These are phyloP conservation scores for Trichoderma afroharzianum DNA, from an alignment of 2,329 filamentous ascomycete species.

Conservation along the genomic window DNA sequence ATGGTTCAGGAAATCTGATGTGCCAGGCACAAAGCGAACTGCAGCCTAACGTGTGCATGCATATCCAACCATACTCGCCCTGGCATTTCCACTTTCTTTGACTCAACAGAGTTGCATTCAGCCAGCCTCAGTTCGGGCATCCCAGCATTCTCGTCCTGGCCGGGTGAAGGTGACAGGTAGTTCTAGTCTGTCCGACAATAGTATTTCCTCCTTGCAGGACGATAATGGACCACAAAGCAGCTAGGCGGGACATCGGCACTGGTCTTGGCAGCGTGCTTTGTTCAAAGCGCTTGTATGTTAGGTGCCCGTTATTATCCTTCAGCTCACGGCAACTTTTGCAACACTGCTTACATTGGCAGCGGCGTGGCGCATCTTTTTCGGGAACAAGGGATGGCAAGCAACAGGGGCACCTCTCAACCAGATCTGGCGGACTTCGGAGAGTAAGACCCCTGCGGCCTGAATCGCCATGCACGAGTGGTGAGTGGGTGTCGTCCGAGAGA, in stretches of 20 bases:
- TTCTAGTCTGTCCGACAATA: not conserved
- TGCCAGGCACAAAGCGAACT: not conserved
- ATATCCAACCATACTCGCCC: not conserved
- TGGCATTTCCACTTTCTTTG: not conserved
- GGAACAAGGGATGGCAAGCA: not conserved
- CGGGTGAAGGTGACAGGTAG: not conserved
- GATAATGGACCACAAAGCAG: not conserved
- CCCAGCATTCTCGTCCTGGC: not conserved
- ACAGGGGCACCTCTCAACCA: not conserved
- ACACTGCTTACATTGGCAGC: not conserved
- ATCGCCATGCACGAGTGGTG: not conserved
- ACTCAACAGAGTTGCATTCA: not conserved
- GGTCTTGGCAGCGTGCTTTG: not conserved
- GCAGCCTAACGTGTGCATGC: not conserved
- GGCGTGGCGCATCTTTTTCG: not conserved
- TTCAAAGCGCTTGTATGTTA: not conserved
- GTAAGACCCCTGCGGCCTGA: not conserved
- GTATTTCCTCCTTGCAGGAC: not conserved
- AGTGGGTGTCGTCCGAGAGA: not conserved
- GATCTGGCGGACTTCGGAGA: not conserved
- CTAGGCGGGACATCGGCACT: not conserved
- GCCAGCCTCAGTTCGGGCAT: not conserved
- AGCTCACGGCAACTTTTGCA: not conserved
- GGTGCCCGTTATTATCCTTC: not conserved
- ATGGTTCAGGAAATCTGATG: not conserved